Conservation (phyloP, 2,329 filamentous ascomycete genomes). For the Arthrobotrys entomopaga region DNA sequence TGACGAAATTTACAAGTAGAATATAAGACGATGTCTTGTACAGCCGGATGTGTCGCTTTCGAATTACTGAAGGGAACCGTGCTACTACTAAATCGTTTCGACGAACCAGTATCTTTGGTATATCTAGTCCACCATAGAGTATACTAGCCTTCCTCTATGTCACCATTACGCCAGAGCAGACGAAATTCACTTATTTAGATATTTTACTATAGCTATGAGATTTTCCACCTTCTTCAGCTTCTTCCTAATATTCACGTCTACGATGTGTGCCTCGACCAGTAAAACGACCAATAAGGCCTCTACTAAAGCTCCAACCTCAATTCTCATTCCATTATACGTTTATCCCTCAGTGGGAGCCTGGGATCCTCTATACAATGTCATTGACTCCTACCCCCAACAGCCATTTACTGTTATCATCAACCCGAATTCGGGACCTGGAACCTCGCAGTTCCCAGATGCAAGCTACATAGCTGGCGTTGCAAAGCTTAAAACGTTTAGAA, state of each 20-base stretch:
- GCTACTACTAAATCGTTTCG: too few species aligned
- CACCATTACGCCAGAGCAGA: too few species aligned
- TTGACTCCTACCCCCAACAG: not conserved
- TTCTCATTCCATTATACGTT: slow-evolving; percentile 27
- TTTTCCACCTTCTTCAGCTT: not conserved
- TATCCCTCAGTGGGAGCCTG: slow-evolving; percentile 24
- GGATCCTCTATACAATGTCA: slow-evolving; percentile 21
- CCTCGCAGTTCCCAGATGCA: slow-evolving; percentile 4
- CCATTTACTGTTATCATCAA: slow-evolving; percentile 33
- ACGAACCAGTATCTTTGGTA: too few species aligned
- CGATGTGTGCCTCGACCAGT: not conserved
- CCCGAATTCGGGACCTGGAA: slow-evolving; percentile 18
- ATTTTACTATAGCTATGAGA: not conserved
- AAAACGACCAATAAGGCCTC: not conserved
- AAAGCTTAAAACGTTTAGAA: slow-evolving; percentile 5
- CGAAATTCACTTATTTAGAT: too few species aligned
- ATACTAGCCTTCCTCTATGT: too few species aligned
- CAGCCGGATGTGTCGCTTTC: too few species aligned
- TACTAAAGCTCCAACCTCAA: slow-evolving; percentile 5
- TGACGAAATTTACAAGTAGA: not conserved
- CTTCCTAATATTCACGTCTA: not conserved
- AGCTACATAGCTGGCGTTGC: slow-evolving; percentile 13
- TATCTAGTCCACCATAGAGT: too few species aligned
- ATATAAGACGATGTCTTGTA: too few species aligned
- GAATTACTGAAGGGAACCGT: too few species aligned